Base-by-base conservation (phyloP, 345 rosid species). In the Melastoma malabathricum region DNA sequence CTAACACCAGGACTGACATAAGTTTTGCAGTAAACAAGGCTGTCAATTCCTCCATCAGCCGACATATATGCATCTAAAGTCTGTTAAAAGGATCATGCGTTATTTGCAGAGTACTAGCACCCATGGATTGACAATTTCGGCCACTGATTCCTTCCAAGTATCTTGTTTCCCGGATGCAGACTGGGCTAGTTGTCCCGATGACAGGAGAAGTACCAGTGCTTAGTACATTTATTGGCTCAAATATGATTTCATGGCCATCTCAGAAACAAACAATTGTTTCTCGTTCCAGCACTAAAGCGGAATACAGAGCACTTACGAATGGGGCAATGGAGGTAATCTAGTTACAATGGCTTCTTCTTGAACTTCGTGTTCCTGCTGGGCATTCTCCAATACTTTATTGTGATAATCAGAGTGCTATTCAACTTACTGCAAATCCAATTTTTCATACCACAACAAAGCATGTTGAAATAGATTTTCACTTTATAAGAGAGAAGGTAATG, bases 391-490 rank as follows among this genome's bases (percentile, higher is more conserved):
- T 27, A 9, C 3, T 63, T 0, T 57, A 23, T 0, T 56, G 10
- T 6, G 15, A 63, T 15, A 63, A 63, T 20, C 10, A 49, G 0
- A 14, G 27, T 1, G 47, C 61, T 7, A 56, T 10, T 0, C 34
- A 48, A 13, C 14, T 62, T 1, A 9, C 38, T 19, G 10, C 29
- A 13, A 62, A 56, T 41, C 41, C 12, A 1, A 18, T 22, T 8
- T 7, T 57, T 51, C 52, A 62, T 50, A 10, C 56, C 5, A 6
- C 1, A 12, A 56, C 44, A 44, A 56, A 56, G 1, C 65, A 47
- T 16, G 44, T 61, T 0, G 43, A 15, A 12, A 4, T 61, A 5
- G 49, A 47, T 22, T 41, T 56, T 18, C 61, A 22, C 23, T 62
- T 56, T 1, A 8, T 62, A 25, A 0, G 0, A 0, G 51, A 61